These are phyloP conservation scores for Cladosporium velox DNA, from an alignment of 2,329 filamentous ascomycete species.

Conservation along the genomic window DNA sequence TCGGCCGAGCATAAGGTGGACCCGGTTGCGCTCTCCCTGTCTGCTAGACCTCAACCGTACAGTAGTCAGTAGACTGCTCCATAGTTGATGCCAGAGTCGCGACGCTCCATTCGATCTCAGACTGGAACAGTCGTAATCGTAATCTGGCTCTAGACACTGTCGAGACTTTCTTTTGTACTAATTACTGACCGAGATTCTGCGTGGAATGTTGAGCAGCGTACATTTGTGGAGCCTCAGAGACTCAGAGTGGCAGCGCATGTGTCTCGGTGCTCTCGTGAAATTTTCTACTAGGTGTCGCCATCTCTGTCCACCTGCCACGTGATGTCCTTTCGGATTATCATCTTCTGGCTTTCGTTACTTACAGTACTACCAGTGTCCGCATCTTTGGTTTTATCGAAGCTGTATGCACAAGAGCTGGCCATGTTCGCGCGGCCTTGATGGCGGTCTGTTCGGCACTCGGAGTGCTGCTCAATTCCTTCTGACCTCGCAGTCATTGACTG, in stretches of 20 bases:
- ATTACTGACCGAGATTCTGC: too few relatives aligned
- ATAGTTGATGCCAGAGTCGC: too few relatives aligned
- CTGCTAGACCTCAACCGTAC: too few relatives aligned
- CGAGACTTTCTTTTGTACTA: too few relatives aligned
- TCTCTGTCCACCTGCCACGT: not conserved
- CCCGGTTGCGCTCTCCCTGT: not conserved
- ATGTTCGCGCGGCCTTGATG: not conserved
- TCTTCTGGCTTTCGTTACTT: conserved; percentile 6
- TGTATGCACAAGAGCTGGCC: not conserved
- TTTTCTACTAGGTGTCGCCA: not conserved
- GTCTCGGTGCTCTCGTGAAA: too few relatives aligned
- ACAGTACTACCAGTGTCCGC: not conserved
- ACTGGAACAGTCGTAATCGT: too few relatives aligned
- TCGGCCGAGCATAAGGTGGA: not conserved
- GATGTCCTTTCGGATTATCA: not conserved
- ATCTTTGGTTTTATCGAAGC: not conserved
- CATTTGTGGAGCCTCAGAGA: too few relatives aligned
- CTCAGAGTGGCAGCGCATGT: not conserved
- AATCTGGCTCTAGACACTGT: too few relatives aligned
- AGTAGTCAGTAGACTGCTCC: too few relatives aligned
- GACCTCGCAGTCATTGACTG: not conserved
- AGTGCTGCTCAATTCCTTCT: not conserved
- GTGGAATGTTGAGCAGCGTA: too few relatives aligned
- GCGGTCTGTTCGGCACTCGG: not conserved
- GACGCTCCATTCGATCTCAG: too few relatives aligned